Base-by-base conservation (phyloP, 768 basidiomycete genomes). In the Pleurotus djamor region DNA sequence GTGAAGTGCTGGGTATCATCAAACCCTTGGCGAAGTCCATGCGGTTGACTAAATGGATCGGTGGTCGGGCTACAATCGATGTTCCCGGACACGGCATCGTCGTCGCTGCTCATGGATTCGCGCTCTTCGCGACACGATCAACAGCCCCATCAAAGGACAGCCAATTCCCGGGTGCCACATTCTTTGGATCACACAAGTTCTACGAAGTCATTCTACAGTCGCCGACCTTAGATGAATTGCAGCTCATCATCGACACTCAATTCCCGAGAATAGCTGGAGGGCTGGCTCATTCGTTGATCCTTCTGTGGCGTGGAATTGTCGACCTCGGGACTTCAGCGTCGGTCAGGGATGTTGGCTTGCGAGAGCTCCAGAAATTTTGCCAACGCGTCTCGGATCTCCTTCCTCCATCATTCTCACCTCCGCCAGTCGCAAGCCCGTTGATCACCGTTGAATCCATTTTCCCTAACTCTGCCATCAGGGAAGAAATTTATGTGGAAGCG, bases 101-200 rank as follows among this genome's bases (percentile, higher is more conserved):
- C 34, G 79, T 84, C 58, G 96, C 94, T 0, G 83, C 85, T 16
- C 85, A 91, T 47, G 79, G 80, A 16, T 99, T 98, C 72, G 85
- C 88, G 41, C 69, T 99, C 13, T 97, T 98, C 67, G 95, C 92
- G 0, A 98, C 96, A 5, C 77, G 96, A 50, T 95, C 94, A 1
- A 71, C 84, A 4, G 62, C 73, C 5, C 78, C 82, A 4, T 79
- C 81, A 2, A 68, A 74, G 43, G 76, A 69, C 35, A 47, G 57
- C 16, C 71, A 68, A 1, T 84, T 88, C 65, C 76, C 86, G 1
- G 62, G 76, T 0, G 77, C 94, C 0, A 77, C 79, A 1, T 99
- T 98, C 75, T 89, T 92, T 65, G 94, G 94, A 10, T 82, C 88
- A 1, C 90, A 94, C 68, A 92, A 92, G 66, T 96, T 93, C 66